Evolutionary conservation across 2,329 filamentous ascomycete species (phyloP).

Genomic region (Alternaria sp.): DNA sequence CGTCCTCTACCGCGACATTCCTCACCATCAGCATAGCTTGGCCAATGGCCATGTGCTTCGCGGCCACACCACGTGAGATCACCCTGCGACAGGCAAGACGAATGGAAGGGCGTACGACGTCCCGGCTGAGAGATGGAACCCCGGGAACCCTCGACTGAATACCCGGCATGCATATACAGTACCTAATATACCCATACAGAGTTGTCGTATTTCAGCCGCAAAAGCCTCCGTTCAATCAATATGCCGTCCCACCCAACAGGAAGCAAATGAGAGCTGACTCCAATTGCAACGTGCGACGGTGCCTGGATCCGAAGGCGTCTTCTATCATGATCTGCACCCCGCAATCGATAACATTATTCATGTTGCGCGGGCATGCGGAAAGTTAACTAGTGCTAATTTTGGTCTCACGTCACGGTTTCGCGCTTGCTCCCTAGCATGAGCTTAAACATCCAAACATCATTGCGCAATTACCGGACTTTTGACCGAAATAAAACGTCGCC

Average conservation of each 20-base stretch:
- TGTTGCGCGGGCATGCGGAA: not conserved
- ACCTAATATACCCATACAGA: not conserved
- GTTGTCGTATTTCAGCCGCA: not conserved
- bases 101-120: not conserved
- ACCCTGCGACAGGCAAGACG: not conserved
- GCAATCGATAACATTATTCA: not conserved
- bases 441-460: not conserved
- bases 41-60: not conserved
- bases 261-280: not conserved
- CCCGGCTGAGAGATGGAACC: not conserved
- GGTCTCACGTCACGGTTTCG: not conserved
- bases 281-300: not conserved
- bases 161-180: not conserved
- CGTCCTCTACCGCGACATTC: not conserved
- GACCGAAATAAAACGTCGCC: not conserved
- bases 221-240: not conserved
- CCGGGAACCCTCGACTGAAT: not conserved
- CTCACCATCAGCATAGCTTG: not conserved
- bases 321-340: not conserved
- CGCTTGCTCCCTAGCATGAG: not conserved
- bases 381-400: not conserved
- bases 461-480: not conserved
- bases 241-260: not conserved
- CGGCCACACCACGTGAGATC: constrained; percentile 1
- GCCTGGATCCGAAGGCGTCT: not conserved